A percentile compares a stretch with the other conserved stretches of the same genome.
Conservation (phyloP, 768 basidiomycete genomes). For the Multifurca ochricompacta region DNA sequence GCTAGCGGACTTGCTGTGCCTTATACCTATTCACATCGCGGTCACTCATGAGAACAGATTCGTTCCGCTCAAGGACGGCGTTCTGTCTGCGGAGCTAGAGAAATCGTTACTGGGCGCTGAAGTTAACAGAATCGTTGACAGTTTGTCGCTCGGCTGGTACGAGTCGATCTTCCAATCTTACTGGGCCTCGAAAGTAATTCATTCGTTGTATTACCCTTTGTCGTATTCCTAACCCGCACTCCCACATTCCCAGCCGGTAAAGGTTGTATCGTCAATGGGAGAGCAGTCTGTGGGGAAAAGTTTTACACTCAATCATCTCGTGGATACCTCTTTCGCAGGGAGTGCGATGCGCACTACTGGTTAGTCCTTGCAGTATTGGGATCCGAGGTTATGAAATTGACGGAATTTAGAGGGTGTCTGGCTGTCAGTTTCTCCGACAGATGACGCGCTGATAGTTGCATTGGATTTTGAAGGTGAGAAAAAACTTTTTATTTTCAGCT, state of each 20-base stretch:
- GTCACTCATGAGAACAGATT: conserved; percentile 53
- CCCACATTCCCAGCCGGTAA: conserved; percentile 38
- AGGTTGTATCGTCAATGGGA: no score
- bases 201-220: no score
- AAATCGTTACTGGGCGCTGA: conserved; percentile 49
- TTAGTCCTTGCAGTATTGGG: background rate
- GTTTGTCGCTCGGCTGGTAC: conserved; percentile 53
- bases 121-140: no score
- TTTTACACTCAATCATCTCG: no score
- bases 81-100: no score
- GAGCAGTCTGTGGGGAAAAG: no score
- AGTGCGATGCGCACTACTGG: conserved; percentile 52
- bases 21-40: no score
- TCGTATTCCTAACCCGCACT: no score
- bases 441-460: conserved; percentile 43
- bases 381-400: background rate
- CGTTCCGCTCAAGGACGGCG: conserved; percentile 52
- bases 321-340: no score
- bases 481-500: background rate
- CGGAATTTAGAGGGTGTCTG: conserved; percentile 43
- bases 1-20: no score
- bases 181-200: conserved; percentile 43
- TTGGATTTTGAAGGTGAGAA: conserved; percentile 52
- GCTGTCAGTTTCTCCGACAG: no score
- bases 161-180: conserved; percentile 54